Evolutionary conservation across 129 eudicot genomes (phyloP).

Genomic region (Arctium lappa): DNA sequence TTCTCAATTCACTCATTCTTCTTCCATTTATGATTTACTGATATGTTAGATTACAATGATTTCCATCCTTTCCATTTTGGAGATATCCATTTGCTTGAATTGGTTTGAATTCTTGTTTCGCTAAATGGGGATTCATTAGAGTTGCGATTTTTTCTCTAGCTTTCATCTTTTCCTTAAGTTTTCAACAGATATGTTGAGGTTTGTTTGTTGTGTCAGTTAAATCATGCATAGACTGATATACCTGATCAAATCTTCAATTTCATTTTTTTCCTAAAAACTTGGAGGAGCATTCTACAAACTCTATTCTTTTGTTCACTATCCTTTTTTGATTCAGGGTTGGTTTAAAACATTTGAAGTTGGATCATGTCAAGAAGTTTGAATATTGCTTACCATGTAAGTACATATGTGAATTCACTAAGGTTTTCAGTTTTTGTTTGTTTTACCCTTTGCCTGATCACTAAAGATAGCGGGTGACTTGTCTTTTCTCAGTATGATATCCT

Average conservation of each 20-base stretch:
- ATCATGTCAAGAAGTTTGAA: conserved; percentile 79
- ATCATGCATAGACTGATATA: not conserved
- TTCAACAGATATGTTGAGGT: too few relatives aligned
- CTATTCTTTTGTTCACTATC: not conserved
- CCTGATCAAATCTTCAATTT: not conserved
- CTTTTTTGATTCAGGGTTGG: conserved; percentile 58
- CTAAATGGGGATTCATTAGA: too few relatives aligned
- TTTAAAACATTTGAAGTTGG: conserved; percentile 61
- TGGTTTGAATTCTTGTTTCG: too few relatives aligned
- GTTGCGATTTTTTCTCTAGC: too few relatives aligned
- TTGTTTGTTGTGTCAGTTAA: not conserved
- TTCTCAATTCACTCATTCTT: too few relatives aligned
- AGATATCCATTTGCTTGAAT: too few relatives aligned
- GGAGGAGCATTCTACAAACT: too few relatives aligned
- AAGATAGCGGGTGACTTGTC: not conserved
- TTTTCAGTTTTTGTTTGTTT: not conserved
- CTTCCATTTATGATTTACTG: too few relatives aligned
- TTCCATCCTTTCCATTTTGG: too few relatives aligned
- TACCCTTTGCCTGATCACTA: not conserved
- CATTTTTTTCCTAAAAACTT: not conserved
- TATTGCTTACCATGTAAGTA: conserved; percentile 91
- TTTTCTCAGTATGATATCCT: not conserved
- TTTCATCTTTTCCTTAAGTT: too few relatives aligned
- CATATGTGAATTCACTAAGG: not conserved
- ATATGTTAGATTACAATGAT: too few relatives aligned